These are phyloP conservation scores for Cordyceps militaris DNA, from an alignment of 2,329 filamentous ascomycete species.

Conservation along the genomic window DNA sequence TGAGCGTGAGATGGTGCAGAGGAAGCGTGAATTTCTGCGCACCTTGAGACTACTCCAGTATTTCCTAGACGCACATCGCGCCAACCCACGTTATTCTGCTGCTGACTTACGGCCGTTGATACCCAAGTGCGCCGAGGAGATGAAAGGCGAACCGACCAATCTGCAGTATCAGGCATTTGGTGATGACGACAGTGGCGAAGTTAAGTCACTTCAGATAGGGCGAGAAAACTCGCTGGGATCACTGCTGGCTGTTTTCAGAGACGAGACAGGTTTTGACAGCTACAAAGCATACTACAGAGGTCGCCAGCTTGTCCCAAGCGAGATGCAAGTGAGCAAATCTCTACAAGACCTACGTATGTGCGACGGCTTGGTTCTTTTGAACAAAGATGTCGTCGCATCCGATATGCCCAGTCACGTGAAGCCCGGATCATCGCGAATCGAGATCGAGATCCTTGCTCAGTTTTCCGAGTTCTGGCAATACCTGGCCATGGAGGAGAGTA, in stretches of 20 bases:
- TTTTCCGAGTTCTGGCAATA: slow-evolving; percentile 80
- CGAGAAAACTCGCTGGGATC: slow-evolving; percentile 63
- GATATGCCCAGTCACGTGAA: slow-evolving; percentile 37
- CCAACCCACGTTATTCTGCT: slow-evolving; percentile 51
- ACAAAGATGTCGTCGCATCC: slow-evolving; percentile 44
- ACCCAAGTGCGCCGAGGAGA: slow-evolving; percentile 40
- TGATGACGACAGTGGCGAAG: slow-evolving; percentile 49
- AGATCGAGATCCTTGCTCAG: slow-evolving; percentile 72
- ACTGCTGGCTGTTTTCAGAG: slow-evolving; percentile 58
- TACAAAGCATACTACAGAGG: slow-evolving; percentile 68
- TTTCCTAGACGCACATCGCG: slow-evolving; percentile 59
- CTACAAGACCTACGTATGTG: slow-evolving; percentile 61
- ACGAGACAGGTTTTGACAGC: slow-evolving; percentile 68
- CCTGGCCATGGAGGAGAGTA: slow-evolving; percentile 62
- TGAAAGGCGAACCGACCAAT: slow-evolving; percentile 57
- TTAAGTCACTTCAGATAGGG: slow-evolving; percentile 59
- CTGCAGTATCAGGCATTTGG: slow-evolving; percentile 71
- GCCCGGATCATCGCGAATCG: slow-evolving; percentile 54
- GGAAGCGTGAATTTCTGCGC: slow-evolving; percentile 57
- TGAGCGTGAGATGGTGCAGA: slow-evolving; percentile 39
- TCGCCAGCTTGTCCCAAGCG: slow-evolving; percentile 53
- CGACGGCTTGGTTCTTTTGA: slow-evolving; percentile 60
- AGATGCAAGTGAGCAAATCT: slow-evolving; percentile 52
- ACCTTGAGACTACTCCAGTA: slow-evolving; percentile 62
- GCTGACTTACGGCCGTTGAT: slow-evolving; percentile 51